Evolutionary conservation across 352 stramenopile genomes (phyloP).

Genomic region (Phytophthora cajani): DNA sequence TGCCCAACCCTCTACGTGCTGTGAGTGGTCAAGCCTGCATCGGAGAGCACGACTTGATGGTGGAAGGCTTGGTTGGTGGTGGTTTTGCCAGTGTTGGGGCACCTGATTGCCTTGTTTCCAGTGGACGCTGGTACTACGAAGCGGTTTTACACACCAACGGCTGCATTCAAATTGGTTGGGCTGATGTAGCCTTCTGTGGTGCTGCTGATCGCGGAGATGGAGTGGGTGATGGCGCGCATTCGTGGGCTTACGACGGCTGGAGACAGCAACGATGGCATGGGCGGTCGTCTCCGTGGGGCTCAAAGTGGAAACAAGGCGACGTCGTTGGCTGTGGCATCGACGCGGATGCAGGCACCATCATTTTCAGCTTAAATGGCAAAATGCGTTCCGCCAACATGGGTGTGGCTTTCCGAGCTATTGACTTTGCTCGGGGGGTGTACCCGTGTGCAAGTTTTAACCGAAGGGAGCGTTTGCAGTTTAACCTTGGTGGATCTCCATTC

Average conservation of each 20-base stretch:
- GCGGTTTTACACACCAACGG: conserved; percentile 92
- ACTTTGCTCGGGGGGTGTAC: conserved; percentile 86
- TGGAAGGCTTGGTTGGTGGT: conserved; percentile 84
- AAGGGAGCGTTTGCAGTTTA: conserved; percentile 86
- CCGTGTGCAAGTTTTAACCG: conserved; percentile 91
- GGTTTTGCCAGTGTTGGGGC: conserved; percentile 88
- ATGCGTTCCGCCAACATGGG: conserved; percentile 89
- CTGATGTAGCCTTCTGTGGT: conserved; percentile 88
- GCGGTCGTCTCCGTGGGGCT: conserved; percentile 84
- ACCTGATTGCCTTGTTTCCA: conserved; percentile 80
- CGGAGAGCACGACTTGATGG: conserved; percentile 83
- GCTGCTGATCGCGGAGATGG: conserved; percentile 90
- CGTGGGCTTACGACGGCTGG: conserved; percentile 95
- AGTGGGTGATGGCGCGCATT: conserved; percentile 92
- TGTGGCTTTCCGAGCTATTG: conserved; percentile 79
- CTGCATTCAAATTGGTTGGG: conserved; percentile 95
- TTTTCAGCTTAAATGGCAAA: conserved; percentile 94
- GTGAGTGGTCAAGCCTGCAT: conserved; percentile 90
- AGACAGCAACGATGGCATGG: conserved; percentile 93
- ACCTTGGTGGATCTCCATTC: conserved; percentile 84
- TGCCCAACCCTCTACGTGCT: conserved; percentile 81
- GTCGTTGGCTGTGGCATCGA: conserved; percentile 92
- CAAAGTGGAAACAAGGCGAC: conserved; percentile 93
- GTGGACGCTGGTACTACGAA: conserved; percentile 92
- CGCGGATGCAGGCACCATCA: conserved; percentile 85